A percentile compares a stretch with the other conserved stretches of the same genome.
Evolutionary conservation across 441 rosid genomes (phyloP).

Genomic region (Cnidoscolus chayamansa): DNA sequence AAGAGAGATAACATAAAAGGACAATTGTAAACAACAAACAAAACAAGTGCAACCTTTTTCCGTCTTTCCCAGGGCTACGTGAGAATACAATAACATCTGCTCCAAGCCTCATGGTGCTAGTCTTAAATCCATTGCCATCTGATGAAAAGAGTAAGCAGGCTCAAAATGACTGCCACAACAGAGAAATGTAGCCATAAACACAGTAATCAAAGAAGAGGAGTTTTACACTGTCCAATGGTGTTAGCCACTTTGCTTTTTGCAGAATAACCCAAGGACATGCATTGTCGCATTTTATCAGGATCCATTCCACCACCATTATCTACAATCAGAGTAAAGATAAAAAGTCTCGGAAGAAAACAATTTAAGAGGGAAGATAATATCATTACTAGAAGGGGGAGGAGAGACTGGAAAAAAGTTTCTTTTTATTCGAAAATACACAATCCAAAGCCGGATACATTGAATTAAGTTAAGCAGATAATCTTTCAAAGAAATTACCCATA

Average conservation of each 20-base stretch:
- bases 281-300: constrained; percentile 81
- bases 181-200: constrained; percentile 1
- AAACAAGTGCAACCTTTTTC: constrained; percentile 47
- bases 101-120: constrained; percentile 99
- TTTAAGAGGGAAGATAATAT: neutral
- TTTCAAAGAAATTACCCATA: neutral
- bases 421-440: neutral
- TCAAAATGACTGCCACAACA: neutral
- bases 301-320: constrained; percentile 96
- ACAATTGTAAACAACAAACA: neutral
- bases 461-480: neutral
- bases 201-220: neutral
- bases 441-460: neutral
- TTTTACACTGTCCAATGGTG: constrained; percentile 86
- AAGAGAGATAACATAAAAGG: neutral
- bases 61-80: constrained; percentile 61
- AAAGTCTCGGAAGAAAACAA: neutral
- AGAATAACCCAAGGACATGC: constrained; percentile 93
- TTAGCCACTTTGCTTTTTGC: constrained; percentile 81
- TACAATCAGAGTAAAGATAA: constrained; percentile 28
- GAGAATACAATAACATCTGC: constrained; percentile 98
- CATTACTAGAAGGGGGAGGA: neutral
- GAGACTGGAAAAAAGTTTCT: neutral
- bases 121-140: constrained; percentile 99
- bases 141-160: constrained; percentile 21